A percentile compares a stretch with the other conserved stretches of the same genome.
Evolutionary conservation across 1,284 basidiomycete genomes (phyloP).

Genomic region (Butyriboletus appendiculatus): DNA sequence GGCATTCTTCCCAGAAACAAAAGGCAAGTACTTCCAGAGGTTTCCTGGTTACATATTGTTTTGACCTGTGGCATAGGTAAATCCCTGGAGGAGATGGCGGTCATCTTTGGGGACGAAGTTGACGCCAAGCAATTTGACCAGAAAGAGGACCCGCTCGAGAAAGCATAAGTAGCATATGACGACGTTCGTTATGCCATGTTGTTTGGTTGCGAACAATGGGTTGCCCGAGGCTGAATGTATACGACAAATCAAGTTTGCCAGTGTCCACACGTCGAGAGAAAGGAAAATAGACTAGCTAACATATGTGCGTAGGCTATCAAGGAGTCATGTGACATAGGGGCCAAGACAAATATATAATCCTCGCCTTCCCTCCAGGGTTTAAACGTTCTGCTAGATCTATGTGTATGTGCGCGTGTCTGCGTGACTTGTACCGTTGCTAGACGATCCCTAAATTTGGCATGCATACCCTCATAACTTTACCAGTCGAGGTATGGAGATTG

Average conservation of each 20-base stretch:
- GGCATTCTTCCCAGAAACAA: conserved; percentile 20
- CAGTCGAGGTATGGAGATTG: conserved; percentile 44
- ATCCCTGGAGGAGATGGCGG: conserved; percentile 21
- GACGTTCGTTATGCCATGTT: neutral
- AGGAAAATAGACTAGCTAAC: no score
- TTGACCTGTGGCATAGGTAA: conserved; percentile 10
- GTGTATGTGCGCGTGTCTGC: neutral
- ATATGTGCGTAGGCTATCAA: no score
- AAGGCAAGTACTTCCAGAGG: conserved; percentile 10
- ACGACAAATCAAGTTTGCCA: no score
- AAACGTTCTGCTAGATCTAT: neutral
- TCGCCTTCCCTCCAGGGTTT: neutral
- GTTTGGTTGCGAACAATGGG: neutral
- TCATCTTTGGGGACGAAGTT: conserved; percentile 20
- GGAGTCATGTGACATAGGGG: neutral
- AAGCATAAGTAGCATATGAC: neutral
- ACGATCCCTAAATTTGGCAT: conserved; percentile 39
- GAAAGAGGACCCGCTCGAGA: conserved; percentile 5
- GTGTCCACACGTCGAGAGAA: no score
- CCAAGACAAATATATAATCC: neutral
- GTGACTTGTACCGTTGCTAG: neutral
- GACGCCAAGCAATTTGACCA: conserved; percentile 11
- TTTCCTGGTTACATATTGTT: neutral
- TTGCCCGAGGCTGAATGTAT: neutral
- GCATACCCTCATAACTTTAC: conserved; percentile 38